These are phyloP conservation scores for Boletellus ananas DNA, from an alignment of 768 basidiomycete species.

Conservation along the genomic window DNA sequence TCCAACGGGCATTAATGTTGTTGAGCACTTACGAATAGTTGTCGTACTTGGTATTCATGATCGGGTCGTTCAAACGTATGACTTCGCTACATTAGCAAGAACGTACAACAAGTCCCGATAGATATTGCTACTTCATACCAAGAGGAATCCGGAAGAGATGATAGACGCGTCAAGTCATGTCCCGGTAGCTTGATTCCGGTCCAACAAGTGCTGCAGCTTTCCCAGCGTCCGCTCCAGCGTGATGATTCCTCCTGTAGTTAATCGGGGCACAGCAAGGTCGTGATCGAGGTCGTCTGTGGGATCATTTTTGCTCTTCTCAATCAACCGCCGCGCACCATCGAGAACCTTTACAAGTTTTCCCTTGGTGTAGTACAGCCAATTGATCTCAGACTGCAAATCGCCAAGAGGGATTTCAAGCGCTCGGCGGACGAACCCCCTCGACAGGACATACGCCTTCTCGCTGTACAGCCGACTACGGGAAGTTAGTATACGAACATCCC, in stretches of 20 bases:
- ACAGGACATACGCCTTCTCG: constrained; percentile 90
- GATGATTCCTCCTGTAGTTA: constrained; percentile 78
- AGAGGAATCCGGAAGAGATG: constrained; percentile 14
- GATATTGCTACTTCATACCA: constrained; percentile 23
- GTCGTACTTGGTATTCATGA: constrained; percentile 1
- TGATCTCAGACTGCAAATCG: constrained; percentile 68
- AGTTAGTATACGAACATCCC: not conserved
- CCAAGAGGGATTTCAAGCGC: constrained; percentile 78
- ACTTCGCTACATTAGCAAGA: constrained; percentile 20
- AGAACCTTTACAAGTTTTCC: constrained; percentile 69
- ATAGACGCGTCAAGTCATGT: constrained; percentile 14
- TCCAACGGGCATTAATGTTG: constrained; percentile 7
- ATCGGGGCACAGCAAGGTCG: constrained; percentile 63
- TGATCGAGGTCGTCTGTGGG: constrained; percentile 24
- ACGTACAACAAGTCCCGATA: constrained; percentile 27
- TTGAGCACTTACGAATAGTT: constrained; percentile 6
- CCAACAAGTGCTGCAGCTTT: constrained; percentile 52
- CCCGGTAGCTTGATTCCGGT: constrained; percentile 12
- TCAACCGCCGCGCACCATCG: constrained; percentile 53
- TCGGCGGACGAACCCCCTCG: constrained; percentile 84
- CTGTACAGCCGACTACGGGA: constrained; percentile 77
- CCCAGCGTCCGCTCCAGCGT: constrained; percentile 69
- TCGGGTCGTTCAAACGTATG: constrained; percentile 4
- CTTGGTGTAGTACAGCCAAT: constrained; percentile 64
- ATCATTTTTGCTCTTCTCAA: constrained; percentile 60